These are phyloP conservation scores for Tritrichomonas foetus DNA, from an alignment of 208 protist species.

Conservation along the genomic window DNA sequence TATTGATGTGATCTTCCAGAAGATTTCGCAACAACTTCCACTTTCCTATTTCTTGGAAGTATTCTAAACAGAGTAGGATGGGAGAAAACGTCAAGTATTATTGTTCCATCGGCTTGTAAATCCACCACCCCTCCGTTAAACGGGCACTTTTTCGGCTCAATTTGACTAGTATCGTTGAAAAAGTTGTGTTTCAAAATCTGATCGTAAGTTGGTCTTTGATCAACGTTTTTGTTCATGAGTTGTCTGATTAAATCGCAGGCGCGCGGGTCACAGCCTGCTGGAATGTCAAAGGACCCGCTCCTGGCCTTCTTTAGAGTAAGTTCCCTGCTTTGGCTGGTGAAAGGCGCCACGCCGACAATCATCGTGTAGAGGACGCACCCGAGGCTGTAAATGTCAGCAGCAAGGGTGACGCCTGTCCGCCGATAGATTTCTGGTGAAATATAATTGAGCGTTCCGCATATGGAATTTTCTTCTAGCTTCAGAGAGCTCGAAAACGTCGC, in stretches of 20 bases:
- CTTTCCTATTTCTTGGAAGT: background rate
- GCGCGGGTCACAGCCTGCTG: background rate
- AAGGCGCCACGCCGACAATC: background rate
- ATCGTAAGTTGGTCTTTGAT: background rate
- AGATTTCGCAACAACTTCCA: background rate
- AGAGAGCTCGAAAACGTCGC: background rate
- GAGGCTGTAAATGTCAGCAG: background rate
- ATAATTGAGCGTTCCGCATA: background rate
- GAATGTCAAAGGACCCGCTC: background rate
- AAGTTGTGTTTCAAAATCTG: background rate
- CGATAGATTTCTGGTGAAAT: constrained; percentile 12
- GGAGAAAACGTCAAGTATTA: background rate
- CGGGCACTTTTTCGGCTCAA: background rate
- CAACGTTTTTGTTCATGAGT: background rate
- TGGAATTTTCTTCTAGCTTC: background rate
- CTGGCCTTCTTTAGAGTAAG: background rate
- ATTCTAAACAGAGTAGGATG: background rate
- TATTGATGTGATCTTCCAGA: background rate
- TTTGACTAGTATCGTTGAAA: background rate
- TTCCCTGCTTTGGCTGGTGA: background rate
- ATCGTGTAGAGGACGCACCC: background rate
- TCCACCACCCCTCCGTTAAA: background rate
- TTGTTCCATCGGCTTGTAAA: background rate
- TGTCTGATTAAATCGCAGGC: background rate
- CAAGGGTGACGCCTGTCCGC: background rate